These are phyloP conservation scores for Xerocomus spinulosus DNA, from an alignment of 768 basidiomycete species.

Conservation along the genomic window DNA sequence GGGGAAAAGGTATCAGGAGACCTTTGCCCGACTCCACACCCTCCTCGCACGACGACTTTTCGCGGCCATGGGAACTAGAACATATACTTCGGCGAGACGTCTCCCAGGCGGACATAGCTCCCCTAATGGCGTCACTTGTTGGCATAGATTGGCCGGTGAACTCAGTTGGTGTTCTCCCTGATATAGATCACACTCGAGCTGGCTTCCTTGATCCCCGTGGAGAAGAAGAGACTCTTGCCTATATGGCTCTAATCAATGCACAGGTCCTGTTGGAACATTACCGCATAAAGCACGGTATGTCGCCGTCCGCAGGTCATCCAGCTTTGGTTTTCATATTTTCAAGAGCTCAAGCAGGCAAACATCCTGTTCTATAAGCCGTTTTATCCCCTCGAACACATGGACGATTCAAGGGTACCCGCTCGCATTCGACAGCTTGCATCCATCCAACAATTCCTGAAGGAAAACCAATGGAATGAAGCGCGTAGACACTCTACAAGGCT, in stretches of 20 bases:
- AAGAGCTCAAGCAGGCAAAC: constrained; percentile 59
- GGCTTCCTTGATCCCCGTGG: constrained; percentile 51
- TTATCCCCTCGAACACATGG: constrained; percentile 37
- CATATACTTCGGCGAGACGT: constrained; percentile 66
- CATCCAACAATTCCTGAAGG: constrained; percentile 45
- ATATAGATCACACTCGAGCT: constrained; percentile 54
- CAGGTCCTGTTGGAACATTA: constrained; percentile 75
- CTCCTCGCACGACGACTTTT: constrained; percentile 70
- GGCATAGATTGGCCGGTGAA: constrained; percentile 78
- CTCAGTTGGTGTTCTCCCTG: constrained; percentile 77
- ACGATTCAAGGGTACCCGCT: constrained; percentile 24
- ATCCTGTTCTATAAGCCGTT: constrained; percentile 65
- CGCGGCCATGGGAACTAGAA: constrained; percentile 54
- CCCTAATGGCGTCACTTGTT: constrained; percentile 70
- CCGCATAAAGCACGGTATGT: constrained; percentile 66
- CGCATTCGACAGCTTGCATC: constrained; percentile 34
- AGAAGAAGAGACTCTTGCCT: constrained; percentile 50
- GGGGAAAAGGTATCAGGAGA: constrained; percentile 74
- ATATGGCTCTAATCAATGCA: constrained; percentile 59
- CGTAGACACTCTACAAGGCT: constrained; percentile 47
- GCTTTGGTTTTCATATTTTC: constrained; percentile 1
- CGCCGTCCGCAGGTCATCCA: not conserved
- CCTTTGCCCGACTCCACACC: constrained; percentile 52
- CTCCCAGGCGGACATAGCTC: constrained; percentile 78
- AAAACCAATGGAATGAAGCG: constrained; percentile 44